Evolutionary conservation across 2,329 filamentous ascomycete species (phyloP), one percentile per base, ranked within the genome.

Genomic region (Diaporthe eres): DNA sequence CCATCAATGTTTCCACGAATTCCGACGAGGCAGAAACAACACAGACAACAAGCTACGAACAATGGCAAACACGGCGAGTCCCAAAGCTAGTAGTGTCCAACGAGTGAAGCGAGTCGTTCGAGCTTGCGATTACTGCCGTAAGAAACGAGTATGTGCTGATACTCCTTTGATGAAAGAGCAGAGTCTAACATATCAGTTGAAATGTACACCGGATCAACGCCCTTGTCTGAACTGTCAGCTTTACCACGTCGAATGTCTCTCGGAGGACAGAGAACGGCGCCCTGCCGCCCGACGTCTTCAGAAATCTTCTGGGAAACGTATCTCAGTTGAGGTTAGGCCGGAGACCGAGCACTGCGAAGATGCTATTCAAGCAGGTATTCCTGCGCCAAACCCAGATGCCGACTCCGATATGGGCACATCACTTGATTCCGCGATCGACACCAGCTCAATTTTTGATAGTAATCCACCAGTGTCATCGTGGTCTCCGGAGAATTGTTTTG

Each of bases 51-150:
- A 47, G 39, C 39, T 44, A 31, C 9, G 13, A 31, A 63, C 39
- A 17, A 63, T 63, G 60, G 39, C 60, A 15, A 63, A 31, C 25
- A 28, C 39, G 31, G n/a, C 60, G 12, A 63, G 39, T 15, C 60
- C 39, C 7, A 28, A 12, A 47, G 39, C n/a, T 5, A 63, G 3
- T 44, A 3, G 19, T 61, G 8, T 31, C 7, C 60, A 63, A 19
- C 37, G 60, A 47, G 37, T 63, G 39, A 63, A 47, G 25, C 60
- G 60, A 44, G 60, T 44, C 25, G 39, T 63, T 28, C 60, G 60
- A 42, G 60, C 60, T 5, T 63, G 60, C 39, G 60, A 63, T 63
- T 63, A 63, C 37, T 63, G 60, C 39, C 60, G 60, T 44, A 63
- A 63, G 25, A 63, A 47, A 19, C 12, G 60, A 63, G 60, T 44